These are phyloP conservation scores for Danielia oregonensis DNA, from an alignment of 805 yeast genomes.

Conservation along the genomic window DNA sequence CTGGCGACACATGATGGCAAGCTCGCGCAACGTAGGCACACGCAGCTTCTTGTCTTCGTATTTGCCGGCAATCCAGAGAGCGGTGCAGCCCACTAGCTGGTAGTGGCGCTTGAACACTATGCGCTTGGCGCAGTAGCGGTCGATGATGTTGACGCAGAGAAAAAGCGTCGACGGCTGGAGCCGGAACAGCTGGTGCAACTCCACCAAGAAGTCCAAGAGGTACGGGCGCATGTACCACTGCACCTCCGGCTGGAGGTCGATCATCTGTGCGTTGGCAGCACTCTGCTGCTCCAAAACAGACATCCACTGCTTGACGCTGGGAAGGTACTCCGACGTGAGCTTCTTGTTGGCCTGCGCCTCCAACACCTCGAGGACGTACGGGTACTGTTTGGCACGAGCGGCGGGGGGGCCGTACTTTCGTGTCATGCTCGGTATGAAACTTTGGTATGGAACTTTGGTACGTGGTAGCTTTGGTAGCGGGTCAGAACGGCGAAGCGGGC, in stretches of 20 bases:
- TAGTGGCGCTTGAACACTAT: conserved; percentile 46
- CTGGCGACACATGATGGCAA: conserved; percentile 53
- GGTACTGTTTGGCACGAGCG: conserved; percentile 30
- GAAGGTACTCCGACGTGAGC: conserved; percentile 40
- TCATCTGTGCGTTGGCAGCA: conserved; percentile 49
- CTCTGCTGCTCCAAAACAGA: conserved; percentile 38
- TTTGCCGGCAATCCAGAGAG: conserved; percentile 46
- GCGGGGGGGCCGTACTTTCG: not conserved
- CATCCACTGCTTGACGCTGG: conserved; percentile 35
- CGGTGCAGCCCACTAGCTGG: conserved; percentile 46
- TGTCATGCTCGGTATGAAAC: not conserved
- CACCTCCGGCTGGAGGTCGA: conserved; percentile 44
- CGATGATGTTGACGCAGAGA: conserved; percentile 41
- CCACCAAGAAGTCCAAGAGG: conserved; percentile 41
- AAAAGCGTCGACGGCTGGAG: conserved; percentile 42
- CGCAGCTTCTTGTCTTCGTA: conserved; percentile 59
- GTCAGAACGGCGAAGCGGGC: no score
- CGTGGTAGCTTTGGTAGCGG: no score
- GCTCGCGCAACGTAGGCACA: conserved; percentile 53
- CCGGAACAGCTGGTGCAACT: conserved; percentile 39
- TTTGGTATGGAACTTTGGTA: no score
- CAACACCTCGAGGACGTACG: conserved; percentile 42
- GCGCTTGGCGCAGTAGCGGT: conserved; percentile 44
- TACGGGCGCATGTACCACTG: conserved; percentile 49
- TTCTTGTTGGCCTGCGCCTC: conserved; percentile 45